Conservation (phyloP, 2,329 filamentous ascomycete genomes). For the Ambrosiella cleistominuta region DNA sequence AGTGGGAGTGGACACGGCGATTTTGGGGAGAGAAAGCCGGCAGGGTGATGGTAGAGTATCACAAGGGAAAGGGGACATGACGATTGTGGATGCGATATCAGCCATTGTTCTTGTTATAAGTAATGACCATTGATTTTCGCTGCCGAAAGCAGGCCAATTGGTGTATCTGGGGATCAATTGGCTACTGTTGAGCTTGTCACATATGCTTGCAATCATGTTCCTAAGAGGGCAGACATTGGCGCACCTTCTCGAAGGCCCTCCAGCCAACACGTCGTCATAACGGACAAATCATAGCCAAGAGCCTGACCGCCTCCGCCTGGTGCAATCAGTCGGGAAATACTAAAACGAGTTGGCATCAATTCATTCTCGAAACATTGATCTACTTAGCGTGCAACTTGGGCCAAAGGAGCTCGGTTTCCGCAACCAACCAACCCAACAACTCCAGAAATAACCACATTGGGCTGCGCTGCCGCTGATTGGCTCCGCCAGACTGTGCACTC, state of each 20-base stretch:
- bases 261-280: not conserved
- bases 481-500: not conserved
- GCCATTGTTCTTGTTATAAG: not conserved
- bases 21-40: not conserved
- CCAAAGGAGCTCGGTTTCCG: too few species aligned
- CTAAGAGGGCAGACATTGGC: too few species aligned
- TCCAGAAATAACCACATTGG: not conserved
- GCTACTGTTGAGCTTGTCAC: too few species aligned
- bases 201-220: too few species aligned
- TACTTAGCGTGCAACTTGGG: too few species aligned
- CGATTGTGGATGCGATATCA: not conserved
- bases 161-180: too few species aligned
- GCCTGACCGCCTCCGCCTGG: not conserved
- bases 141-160: too few species aligned
- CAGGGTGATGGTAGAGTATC: not conserved
- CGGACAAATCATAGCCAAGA: not conserved
- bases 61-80: not conserved
- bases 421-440: too few species aligned
- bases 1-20: not conserved
- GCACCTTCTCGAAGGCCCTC: too few species aligned
- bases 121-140: too few species aligned
- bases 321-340: not conserved
- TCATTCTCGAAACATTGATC: too few species aligned
- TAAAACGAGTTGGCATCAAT: not conserved
- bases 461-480: not conserved